These are phyloP conservation scores for Termitomyces sp. DNA, from an alignment of 768 basidiomycete species.

Conservation along the genomic window DNA sequence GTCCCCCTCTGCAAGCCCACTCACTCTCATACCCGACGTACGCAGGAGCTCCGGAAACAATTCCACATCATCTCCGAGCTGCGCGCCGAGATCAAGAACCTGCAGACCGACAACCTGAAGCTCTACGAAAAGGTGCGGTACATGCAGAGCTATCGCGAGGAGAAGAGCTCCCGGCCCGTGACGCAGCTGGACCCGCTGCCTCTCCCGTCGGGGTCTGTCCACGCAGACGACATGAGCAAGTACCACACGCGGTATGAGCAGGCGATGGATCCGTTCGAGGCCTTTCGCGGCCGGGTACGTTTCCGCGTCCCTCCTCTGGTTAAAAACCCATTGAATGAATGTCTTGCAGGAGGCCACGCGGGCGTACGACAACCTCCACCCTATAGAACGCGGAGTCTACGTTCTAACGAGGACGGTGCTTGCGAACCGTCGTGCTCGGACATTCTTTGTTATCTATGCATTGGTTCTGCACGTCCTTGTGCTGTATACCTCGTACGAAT, in stretches of 20 bases:
- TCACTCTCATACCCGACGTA: no score
- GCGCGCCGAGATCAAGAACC: constrained; percentile 84
- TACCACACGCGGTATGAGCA: constrained; percentile 94
- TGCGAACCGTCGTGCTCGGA: constrained; percentile 85
- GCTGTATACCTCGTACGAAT: constrained; percentile 74
- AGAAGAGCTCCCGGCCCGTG: constrained; percentile 48
- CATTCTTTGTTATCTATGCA: constrained; percentile 86
- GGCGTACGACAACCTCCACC: constrained; percentile 88
- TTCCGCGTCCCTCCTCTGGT: no score
- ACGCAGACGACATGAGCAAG: constrained; percentile 72
- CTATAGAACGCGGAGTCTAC: constrained; percentile 85
- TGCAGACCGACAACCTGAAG: constrained; percentile 95
- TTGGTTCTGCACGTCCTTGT: constrained; percentile 75
- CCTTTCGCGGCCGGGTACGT: constrained; percentile 90
- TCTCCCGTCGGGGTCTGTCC: constrained; percentile 25
- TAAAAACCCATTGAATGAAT: no score
- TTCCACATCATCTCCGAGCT: constrained; percentile 92
- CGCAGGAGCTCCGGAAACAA: constrained; percentile 89
- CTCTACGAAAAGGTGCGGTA: constrained; percentile 98
- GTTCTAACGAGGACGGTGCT: constrained; percentile 80
- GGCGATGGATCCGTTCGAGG: constrained; percentile 97
- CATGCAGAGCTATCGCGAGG: constrained; percentile 94
- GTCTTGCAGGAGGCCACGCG: constrained; percentile 80
- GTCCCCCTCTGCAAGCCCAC: no score
- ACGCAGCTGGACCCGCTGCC: constrained; percentile 68